Evolutionary conservation across 2,329 filamentous ascomycete genomes (phyloP).

Genomic region (Diaporthe vexans): DNA sequence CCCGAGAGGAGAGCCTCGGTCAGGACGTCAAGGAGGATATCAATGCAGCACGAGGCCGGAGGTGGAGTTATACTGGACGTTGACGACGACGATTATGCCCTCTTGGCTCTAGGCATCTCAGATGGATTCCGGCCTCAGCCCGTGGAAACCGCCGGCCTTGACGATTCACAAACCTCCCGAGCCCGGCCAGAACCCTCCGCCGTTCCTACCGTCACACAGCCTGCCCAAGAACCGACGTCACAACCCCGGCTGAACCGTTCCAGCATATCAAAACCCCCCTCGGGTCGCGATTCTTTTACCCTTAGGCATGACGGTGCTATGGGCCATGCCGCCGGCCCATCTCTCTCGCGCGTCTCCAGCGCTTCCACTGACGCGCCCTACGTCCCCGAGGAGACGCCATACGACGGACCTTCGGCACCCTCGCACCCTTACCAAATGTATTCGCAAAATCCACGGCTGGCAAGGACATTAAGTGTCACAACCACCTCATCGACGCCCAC

Average conservation of each 20-base stretch:
- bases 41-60: conserved; percentile 33
- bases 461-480: conserved; percentile 78
- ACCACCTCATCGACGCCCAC: conserved; percentile 60
- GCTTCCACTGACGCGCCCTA: conserved; percentile 55
- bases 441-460: conserved; percentile 80
- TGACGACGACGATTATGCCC: conserved; percentile 39
- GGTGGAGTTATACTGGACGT: conserved; percentile 2
- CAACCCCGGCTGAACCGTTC: conserved; percentile 57
- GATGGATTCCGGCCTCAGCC: conserved; percentile 39
- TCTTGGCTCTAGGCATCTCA: conserved; percentile 40
- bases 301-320: conserved; percentile 66
- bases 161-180: conserved; percentile 2
- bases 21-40: conserved; percentile 38
- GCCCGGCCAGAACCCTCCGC: conserved; percentile 14
- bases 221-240: conserved; percentile 14
- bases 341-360: conserved; percentile 49
- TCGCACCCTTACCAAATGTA: conserved; percentile 91
- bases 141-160: conserved; percentile 6
- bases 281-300: conserved; percentile 63
- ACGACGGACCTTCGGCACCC: conserved; percentile 78
- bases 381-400: conserved; percentile 71
- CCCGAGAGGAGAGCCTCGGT: conserved; percentile 41
- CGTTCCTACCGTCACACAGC: conserved; percentile 6
- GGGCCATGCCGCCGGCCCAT: conserved; percentile 47
- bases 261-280: conserved; percentile 69